Conservation (phyloP, 31 red algal genomes). For the Endocladia muricata region DNA sequence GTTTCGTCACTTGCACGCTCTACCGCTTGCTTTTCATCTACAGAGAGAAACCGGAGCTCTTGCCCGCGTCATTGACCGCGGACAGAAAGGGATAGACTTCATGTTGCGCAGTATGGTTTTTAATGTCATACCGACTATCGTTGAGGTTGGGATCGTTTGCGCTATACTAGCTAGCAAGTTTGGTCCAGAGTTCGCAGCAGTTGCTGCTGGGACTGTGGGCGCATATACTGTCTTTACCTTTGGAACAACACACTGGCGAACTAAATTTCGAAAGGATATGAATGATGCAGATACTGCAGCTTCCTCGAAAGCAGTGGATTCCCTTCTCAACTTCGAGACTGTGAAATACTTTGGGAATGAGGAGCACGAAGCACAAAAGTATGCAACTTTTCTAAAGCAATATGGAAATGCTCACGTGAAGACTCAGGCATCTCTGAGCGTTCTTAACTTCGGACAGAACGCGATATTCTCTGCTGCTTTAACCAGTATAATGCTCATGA, state of each 20-base stretch:
- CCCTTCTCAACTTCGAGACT: conserved; percentile 96
- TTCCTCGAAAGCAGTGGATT: conserved; percentile 83
- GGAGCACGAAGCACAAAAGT: conserved; percentile 81
- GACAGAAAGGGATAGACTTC: conserved; percentile 99
- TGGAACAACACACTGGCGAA: conserved; percentile 88
- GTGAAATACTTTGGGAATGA: conserved; percentile 98
- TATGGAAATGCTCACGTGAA: conserved; percentile 93
- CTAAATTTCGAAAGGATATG: conserved; percentile 89
- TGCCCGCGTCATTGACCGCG: conserved; percentile 91
- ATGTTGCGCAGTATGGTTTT: conserved; percentile 93
- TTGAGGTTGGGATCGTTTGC: conserved; percentile 88
- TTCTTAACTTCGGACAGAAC: conserved; percentile 98
- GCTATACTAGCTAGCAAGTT: conserved; percentile 73
- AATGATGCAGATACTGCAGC: conserved; percentile 89
- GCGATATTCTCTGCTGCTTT: conserved; percentile 92
- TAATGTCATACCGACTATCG: conserved; percentile 84
- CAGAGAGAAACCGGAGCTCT: conserved; percentile 87
- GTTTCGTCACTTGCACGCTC: conserved; percentile 84
- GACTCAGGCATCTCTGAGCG: conserved; percentile 78
- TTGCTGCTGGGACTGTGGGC: conserved; percentile 71
- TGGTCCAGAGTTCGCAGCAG: conserved; percentile 65
- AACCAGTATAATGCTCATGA: conserved; percentile 93
- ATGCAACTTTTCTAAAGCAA: conserved; percentile 58
- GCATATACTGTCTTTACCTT: conserved; percentile 92
- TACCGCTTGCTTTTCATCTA: conserved; percentile 90